A percentile compares a stretch with the other conserved stretches of the same genome.
Evolutionary conservation across 768 basidiomycete genomes (phyloP).

Genomic region (Kwoniella dejecticola): DNA sequence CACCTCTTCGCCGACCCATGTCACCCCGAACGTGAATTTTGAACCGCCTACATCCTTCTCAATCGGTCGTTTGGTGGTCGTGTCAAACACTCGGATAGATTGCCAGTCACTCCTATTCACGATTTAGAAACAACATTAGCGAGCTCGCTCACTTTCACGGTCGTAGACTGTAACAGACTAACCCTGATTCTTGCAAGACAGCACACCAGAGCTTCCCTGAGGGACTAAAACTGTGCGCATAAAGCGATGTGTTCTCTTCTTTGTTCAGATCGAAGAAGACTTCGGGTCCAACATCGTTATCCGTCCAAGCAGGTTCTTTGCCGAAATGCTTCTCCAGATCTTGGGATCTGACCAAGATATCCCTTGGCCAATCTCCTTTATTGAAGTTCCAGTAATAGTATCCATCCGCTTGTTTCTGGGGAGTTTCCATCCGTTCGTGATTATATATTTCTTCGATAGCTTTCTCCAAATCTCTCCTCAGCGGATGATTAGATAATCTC

Average conservation of each 20-base stretch:
- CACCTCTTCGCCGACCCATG: slow-evolving; percentile 15
- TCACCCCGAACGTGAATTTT: slow-evolving; percentile 26
- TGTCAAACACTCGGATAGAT: slow-evolving; percentile 16
- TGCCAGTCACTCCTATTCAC: slow-evolving; percentile 20
- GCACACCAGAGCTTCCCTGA: slow-evolving; percentile 15
- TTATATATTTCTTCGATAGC: slow-evolving; percentile 10
- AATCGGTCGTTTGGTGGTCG: slow-evolving; percentile 15
- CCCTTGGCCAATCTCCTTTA: slow-evolving; percentile 13
- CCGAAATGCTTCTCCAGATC: slow-evolving; percentile 16
- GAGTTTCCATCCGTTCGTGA: slow-evolving; percentile 13
- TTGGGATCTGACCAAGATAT: slow-evolving; percentile 24
- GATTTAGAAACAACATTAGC: too few species aligned
- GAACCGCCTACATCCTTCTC: slow-evolving; percentile 19
- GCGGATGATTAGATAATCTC: slow-evolving; percentile 3
- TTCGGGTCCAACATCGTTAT: slow-evolving; percentile 12
- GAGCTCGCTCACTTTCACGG: too few species aligned
- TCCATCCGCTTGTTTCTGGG: slow-evolving; percentile 13
- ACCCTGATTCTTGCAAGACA: slow-evolving; percentile 20
- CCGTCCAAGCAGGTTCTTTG: not conserved
- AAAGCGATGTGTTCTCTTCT: slow-evolving; percentile 16
- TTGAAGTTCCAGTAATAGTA: slow-evolving; percentile 27
- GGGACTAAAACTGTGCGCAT: slow-evolving; percentile 20
- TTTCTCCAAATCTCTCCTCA: slow-evolving; percentile 11
- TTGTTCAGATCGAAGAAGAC: slow-evolving; percentile 23
- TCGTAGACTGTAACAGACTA: too few species aligned